Percentiles rank a stretch among this genome's conserved stretches.
These are phyloP conservation scores for Nemania sp. DNA, from an alignment of 2,329 filamentous ascomycete genomes.

Conservation along the genomic window DNA sequence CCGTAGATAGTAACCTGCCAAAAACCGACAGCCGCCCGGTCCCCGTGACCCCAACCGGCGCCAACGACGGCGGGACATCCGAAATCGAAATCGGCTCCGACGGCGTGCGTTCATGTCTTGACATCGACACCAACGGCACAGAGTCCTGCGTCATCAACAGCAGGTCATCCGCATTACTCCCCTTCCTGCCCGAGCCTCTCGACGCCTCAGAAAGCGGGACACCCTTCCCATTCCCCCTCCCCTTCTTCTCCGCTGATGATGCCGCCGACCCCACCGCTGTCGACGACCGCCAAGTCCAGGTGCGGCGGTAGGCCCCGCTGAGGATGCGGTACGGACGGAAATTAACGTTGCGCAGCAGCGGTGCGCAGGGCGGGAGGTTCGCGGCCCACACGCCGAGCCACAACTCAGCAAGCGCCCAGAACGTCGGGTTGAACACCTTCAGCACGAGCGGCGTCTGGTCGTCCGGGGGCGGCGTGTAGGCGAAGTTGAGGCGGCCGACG, in stretches of 20 bases:
- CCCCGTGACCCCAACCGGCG: conserved; percentile 16
- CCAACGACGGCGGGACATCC: conserved; percentile 25
- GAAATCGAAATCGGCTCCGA: conserved; percentile 4
- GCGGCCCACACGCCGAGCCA: conserved; percentile 38
- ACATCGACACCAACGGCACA: conserved; percentile 4
- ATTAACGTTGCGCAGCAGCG: conserved; percentile 24
- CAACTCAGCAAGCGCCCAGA: conserved; percentile 36
- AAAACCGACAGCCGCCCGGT: conserved; percentile 27
- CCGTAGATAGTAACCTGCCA: neutral
- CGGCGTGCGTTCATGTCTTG: neutral
- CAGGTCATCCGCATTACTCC: neutral
- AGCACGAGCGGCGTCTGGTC: conserved; percentile 37
- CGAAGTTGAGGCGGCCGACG: conserved; percentile 37
- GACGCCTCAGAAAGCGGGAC: neutral
- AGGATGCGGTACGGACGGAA: conserved; percentile 32
- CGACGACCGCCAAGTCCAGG: conserved; percentile 27
- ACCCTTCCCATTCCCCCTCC: no score
- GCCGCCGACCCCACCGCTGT: conserved; percentile 22
- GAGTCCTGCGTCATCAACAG: conserved; percentile 9
- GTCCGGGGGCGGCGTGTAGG: conserved; percentile 34
- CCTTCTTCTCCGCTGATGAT: neutral
- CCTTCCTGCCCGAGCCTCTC: neutral
- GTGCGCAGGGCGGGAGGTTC: conserved; percentile 36
- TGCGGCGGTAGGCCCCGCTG: conserved; percentile 27
- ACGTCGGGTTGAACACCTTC: conserved; percentile 39